Evolutionary conservation across 305 asterid genomes (phyloP).

Genomic region (Lippia alba): DNA sequence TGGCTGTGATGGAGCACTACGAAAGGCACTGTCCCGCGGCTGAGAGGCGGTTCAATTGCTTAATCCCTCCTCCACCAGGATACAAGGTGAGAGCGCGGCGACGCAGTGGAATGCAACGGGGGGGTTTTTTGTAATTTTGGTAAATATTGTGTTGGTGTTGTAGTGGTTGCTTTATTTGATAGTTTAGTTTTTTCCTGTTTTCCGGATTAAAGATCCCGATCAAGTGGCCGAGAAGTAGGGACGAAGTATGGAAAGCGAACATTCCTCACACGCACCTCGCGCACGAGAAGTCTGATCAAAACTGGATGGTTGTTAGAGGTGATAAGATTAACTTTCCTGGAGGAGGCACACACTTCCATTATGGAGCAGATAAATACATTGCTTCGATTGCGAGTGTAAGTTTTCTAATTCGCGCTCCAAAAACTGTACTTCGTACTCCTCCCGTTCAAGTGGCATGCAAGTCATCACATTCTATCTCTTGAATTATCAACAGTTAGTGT

Average conservation of each 20-base stretch:
- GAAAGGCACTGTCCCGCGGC: slow-evolving; percentile 92
- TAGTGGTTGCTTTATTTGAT: slow-evolving; percentile 27
- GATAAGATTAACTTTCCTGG: slow-evolving; percentile 83
- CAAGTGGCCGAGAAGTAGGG: slow-evolving; percentile 91
- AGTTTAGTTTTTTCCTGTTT: slow-evolving; percentile 2
- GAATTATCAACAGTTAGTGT: neutral
- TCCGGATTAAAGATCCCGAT: slow-evolving; percentile 60
- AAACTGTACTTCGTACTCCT: too few relatives aligned
- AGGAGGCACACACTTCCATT: slow-evolving; percentile 92
- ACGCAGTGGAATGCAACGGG: slow-evolving; percentile 17
- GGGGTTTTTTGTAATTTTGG: slow-evolving; percentile 9
- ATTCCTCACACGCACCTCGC: slow-evolving; percentile 95
- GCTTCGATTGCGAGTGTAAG: slow-evolving; percentile 83
- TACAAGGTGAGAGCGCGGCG: slow-evolving; percentile 59
- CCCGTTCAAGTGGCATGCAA: too few relatives aligned
- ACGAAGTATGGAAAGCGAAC: slow-evolving; percentile 87
- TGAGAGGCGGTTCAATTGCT: slow-evolving; percentile 82
- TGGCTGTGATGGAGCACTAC: slow-evolving; percentile 87
- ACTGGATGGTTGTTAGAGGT: slow-evolving; percentile 92
- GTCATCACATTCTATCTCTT: slow-evolving; percentile 16
- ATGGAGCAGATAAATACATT: slow-evolving; percentile 84
- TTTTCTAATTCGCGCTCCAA: neutral
- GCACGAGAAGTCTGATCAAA: slow-evolving; percentile 89
- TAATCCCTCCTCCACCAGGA: slow-evolving; percentile 90
- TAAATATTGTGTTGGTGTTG: neutral